Base-by-base conservation (phyloP, 768 basidiomycete genomes). In the Trametes cubensis region DNA sequence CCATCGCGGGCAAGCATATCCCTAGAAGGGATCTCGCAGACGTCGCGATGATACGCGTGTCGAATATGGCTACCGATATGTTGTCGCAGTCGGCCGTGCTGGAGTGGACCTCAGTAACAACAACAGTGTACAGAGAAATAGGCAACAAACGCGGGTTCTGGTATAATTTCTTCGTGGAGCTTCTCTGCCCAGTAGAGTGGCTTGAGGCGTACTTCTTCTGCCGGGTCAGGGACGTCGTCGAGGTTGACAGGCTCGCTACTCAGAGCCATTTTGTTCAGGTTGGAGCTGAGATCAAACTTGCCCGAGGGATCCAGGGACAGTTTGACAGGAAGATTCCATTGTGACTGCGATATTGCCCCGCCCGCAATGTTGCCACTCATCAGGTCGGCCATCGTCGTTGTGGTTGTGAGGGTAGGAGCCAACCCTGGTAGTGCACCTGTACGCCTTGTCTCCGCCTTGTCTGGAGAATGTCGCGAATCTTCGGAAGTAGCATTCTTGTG, bases 171-270 rank as follows among this genome's bases (percentile, higher is more conserved):
- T 15, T 80, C 77, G 55, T 79, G 72, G 17, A 93, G 64, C 53
- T 75, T 79, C 66, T 92, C 85, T 74, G 88, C 83, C 90, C 91
- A 93, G 69, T 85, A 89, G 0, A 85, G 79, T 1, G 88, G 82
- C 55, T 83, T 85, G 85, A 90, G 87, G 61, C 66, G 62, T 15
- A 42, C 60, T 28, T 63, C 57, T 30, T 68, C 68, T 1, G 70
- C 66, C 15, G 68, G 58, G 23, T 68, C 65, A 5, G 58, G 58
- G 6, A 60, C 63, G 13, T 63, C 62, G 38, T 68, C 71, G 11
- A 60, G 50, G 28, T 55, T 58, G 14, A 54, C 51, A 4, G 46
- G n/a, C 20, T 49, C 58, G 11, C 45, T 40, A 2, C 34, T 11
- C 34, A 57, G 41, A 7, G 45, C 52, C 51, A 47, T 39, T 8